Base-by-base conservation (phyloP, 768 basidiomycete genomes). In the Psilocybe subaeruginosa region DNA sequence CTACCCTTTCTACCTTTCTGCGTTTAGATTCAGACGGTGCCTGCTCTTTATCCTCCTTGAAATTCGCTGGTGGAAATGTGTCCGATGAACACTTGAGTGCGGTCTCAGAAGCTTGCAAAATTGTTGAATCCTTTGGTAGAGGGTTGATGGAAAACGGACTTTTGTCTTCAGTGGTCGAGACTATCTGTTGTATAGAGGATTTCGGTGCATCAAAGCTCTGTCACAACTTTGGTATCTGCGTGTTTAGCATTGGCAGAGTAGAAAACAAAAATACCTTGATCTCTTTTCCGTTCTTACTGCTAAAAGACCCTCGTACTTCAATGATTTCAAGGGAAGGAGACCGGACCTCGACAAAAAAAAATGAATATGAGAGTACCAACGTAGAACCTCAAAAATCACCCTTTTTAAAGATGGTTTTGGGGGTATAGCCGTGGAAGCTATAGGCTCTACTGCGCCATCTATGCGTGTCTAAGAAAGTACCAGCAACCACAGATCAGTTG, bases 321-420 rank as follows among this genome's bases (percentile, higher is more conserved):
- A 63, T 6, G 17, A 59, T 51, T 35, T 63, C 62, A 27, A 63
- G 11, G 4, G 62, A 63, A 51, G 58, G 58, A 14, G 62, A 63
- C 30, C 62, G 62, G 19, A 12, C 57, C 62, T 63, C 4, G 4
- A 31, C 29, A 30, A 30, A 11, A 6, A 27, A 56, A 30, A 43
- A 29, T 45, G 9, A n/a, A 3, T 3, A 11, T n/a, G 41, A 8
- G 17, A 35, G 11, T 35, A 35, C 33, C 33, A 35, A 35, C 7
- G 33, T 23, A 2, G 33, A 35, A 35, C 6, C 7, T 35, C 11
- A 6, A 35, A 27, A 19, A 23, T 61, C 27, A 61, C 60, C 41
- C 60, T 51, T 56, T 56, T 61, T 8, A 43, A 16, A n/a, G 46
- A 41, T 23, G 55, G 12, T 19, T 23, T 27, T 12, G 8, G 8